phyloP scores from a whole-genome alignment of 164 flowering plant species.

The Magnolia changhungtana region DNA sequence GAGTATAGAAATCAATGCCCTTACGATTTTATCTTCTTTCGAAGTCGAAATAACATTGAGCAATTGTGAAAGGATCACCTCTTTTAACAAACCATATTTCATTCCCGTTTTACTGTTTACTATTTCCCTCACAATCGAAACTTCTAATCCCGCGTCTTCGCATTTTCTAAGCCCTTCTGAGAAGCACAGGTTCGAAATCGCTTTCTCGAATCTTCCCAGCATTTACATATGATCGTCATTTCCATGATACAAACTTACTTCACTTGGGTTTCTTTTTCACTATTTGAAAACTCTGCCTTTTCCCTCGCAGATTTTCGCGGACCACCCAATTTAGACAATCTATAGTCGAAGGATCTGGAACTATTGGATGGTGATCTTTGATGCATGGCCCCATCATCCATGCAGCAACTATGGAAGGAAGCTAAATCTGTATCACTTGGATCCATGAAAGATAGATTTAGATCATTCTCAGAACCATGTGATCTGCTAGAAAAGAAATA shows the following conservation, averaged over 20 bases:
- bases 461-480: conserved; percentile 25
- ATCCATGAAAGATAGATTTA: conserved; percentile 23
- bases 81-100: conserved; percentile 42
- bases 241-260: conserved; percentile 18
- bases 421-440: conserved; percentile 15
- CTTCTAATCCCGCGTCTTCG: conserved; percentile 41
- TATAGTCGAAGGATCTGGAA: conserved; percentile 20
- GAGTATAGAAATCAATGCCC: conserved; percentile 56
- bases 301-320: conserved; percentile 9
- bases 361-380: conserved; percentile 18
- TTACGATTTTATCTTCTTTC: conserved; percentile 46
- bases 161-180: conserved; percentile 33
- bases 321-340: conserved; percentile 9
- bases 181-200: conserved; percentile 48
- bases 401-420: conserved; percentile 13
- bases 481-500: conserved; percentile 25
- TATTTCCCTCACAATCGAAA: conserved; percentile 43
- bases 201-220: conserved; percentile 35
- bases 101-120: conserved; percentile 41
- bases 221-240: conserved; percentile 28
- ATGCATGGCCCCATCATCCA: conserved; percentile 19
- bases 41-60: conserved; percentile 53
- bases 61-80: conserved; percentile 50
- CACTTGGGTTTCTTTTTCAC: conserved; percentile 6
- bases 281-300: background rate